Percentiles rank a stretch among this genome's conserved stretches.
phyloP scores from a whole-genome alignment of 306 rosid genomes.

The Rosa chinensis region DNA sequence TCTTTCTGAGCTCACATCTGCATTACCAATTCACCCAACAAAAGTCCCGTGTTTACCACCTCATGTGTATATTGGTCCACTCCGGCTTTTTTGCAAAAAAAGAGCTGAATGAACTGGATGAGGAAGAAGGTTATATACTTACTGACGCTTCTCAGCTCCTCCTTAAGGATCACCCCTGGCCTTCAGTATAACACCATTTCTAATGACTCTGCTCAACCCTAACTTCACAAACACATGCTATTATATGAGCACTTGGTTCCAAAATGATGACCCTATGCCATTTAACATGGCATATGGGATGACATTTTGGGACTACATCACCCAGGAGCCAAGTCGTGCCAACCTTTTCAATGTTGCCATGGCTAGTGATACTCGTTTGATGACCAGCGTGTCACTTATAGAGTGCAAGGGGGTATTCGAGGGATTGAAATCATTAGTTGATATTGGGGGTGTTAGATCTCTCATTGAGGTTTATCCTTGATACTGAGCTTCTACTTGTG shows the following conservation, averaged over 20 bases:
- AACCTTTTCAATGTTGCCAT: constrained; percentile 42
- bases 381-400: neutral
- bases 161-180: constrained; percentile 22
- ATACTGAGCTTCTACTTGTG: neutral
- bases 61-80: constrained; percentile 46
- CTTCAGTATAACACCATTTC: constrained; percentile 4
- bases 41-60: constrained; percentile 34
- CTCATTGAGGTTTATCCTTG: constrained; percentile 33
- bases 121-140: constrained; percentile 27
- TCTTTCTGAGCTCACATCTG: constrained; percentile 32
- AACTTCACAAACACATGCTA: constrained; percentile 29
- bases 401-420: neutral
- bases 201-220: constrained; percentile 22
- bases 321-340: neutral
- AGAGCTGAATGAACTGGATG: neutral
- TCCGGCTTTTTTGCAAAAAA: constrained; percentile 41
- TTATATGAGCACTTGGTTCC: constrained; percentile 32
- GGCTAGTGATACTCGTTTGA: constrained; percentile 22
- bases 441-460: constrained; percentile 28
- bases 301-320: constrained; percentile 37
- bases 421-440: neutral
- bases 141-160: constrained; percentile 43
- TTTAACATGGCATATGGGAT: constrained; percentile 29
- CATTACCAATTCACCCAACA: constrained; percentile 39
- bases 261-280: constrained; percentile 30